Base-by-base conservation (phyloP, 768 basidiomycete species). In the Pleurotus tuoliensis region DNA sequence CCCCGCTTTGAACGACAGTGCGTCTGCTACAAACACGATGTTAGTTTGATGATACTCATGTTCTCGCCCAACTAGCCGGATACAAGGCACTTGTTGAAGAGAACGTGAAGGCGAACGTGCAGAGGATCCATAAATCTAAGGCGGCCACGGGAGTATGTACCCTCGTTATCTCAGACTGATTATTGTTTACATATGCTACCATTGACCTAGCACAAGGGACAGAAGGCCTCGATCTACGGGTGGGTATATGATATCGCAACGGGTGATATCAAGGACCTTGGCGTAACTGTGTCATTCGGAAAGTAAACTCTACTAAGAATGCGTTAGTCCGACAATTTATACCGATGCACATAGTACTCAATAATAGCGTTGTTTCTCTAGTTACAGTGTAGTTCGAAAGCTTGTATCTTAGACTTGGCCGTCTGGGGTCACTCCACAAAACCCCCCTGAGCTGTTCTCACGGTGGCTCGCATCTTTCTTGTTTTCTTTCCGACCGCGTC, bases 101-200 rank as follows among this genome's bases (percentile, higher is more conserved):
- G 65, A 84, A 82, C 64, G 81, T 78, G 38, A 74, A 70, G 64
- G 50, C 71, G 37, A 73, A 73, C 53, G 77, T 80, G 13, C 67
- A 68, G 44, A 71, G 70, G 39, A 41, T 53, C 9, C 12, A 37
- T 18, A 15, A 41, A 25, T 16, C 51, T 8, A 20, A 41, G 9
- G 18, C 22, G 2, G 34, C 39, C n/a, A 12, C 15, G 2, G 39
- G 13, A n/a, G 38, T 16, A 12, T 8, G 18, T 25, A 22, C 46
- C 24, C 5, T 18, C 20, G 12, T 24, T 2, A 15, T 6, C 46
- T 53, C 38, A n/a, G 20, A 7, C 3, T 20, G 18, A 40, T 22
- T 43, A n/a, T 18, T 52, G n/a, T 4, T 52, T 20, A 9, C 3
- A 37, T 4, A 2, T 16, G 4, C 24, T 27, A 46, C 45, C 13